A percentile compares a stretch with the other conserved stretches of the same genome.
Evolutionary conservation across 1,284 basidiomycete species (phyloP).

Genomic region (Microbotryum violaceum): DNA sequence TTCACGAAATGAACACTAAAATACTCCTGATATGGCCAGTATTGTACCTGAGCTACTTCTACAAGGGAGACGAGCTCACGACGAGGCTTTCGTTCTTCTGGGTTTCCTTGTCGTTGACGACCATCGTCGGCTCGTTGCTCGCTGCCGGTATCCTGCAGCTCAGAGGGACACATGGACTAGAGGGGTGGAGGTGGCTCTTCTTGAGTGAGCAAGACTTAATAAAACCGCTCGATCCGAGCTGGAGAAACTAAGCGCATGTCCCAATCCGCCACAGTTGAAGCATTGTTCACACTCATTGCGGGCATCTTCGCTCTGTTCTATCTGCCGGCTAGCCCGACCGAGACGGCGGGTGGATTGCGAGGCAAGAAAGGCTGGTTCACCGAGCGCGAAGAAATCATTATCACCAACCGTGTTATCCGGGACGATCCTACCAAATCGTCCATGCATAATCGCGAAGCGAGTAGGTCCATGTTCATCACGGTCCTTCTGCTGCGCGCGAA

Average conservation of each 20-base stretch:
- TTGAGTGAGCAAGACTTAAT: constrained; percentile 24
- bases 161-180: constrained; percentile 35
- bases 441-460: constrained; percentile 47
- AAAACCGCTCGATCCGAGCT: too few relatives aligned
- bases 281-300: constrained; percentile 38
- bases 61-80: constrained; percentile 38
- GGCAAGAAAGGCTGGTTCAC: constrained; percentile 42
- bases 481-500: constrained; percentile 8
- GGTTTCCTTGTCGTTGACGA: constrained; percentile 36
- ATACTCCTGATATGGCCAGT: constrained; percentile 33
- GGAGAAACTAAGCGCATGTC: background rate
- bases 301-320: constrained; percentile 39
- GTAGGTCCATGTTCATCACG: background rate
- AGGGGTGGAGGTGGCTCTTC: constrained; percentile 41
- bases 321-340: constrained; percentile 40
- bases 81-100: constrained; percentile 43
- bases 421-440: constrained; percentile 44
- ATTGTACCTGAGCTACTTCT: constrained; percentile 36
- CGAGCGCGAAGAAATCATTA: constrained; percentile 44
- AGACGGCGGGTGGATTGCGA: constrained; percentile 37
- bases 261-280: constrained; percentile 23
- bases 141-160: constrained; percentile 40
- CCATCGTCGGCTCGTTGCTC: constrained; percentile 37
- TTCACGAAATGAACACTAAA: background rate
- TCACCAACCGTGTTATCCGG: constrained; percentile 45